phyloP scores from a whole-genome alignment of 495 filamentous ascomycete species.

The Choiromyces venosus region DNA sequence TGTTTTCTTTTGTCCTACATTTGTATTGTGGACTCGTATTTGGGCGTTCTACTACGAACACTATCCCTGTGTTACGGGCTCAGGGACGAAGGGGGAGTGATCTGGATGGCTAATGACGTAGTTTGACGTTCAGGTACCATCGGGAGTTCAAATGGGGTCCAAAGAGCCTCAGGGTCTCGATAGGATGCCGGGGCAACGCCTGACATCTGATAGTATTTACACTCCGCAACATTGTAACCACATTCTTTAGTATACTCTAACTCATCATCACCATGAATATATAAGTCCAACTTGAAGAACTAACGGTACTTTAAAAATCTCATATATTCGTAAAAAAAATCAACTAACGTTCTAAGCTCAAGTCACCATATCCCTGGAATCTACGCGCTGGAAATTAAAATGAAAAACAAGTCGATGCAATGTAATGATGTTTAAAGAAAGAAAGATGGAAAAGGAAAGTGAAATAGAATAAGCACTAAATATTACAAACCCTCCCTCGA shows the following conservation, averaged over 20 bases:
- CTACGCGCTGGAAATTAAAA: neutral
- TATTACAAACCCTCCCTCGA: conserved; percentile 6
- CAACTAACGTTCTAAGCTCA: neutral
- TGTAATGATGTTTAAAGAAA: neutral
- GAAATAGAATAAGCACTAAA: neutral
- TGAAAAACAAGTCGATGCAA: neutral
- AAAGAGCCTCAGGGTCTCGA: neutral
- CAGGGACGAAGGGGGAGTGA: neutral
- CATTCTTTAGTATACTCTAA: neutral
- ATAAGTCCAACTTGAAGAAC: neutral
- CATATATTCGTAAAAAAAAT: neutral
- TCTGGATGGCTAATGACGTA: conserved; percentile 12
- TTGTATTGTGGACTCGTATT: neutral
- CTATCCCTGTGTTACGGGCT: neutral
- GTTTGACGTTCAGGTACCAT: conserved; percentile 3
- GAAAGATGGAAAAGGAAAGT: neutral
- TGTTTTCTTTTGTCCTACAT: neutral
- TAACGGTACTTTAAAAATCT: no score
- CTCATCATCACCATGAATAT: neutral
- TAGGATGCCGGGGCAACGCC: neutral
- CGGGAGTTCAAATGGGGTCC: neutral
- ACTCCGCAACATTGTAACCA: neutral
- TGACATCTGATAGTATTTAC: neutral
- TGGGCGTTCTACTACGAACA: neutral
- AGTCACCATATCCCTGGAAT: neutral